Evolutionary conservation across 129 eudicot species (phyloP), one percentile per base, ranked within the genome.

Genomic region (Helianthus annuus): DNA sequence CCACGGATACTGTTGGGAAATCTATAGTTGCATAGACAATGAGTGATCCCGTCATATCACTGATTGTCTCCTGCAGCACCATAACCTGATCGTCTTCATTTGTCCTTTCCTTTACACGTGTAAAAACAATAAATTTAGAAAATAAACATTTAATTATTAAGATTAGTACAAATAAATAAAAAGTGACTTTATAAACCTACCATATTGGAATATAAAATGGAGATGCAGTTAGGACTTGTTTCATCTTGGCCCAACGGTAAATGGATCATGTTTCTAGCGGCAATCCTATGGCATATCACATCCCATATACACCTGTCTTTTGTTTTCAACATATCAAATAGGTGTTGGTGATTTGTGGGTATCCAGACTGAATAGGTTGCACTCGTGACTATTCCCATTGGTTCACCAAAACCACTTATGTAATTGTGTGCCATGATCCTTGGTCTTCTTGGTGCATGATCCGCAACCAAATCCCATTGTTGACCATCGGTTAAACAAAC

Each of bases 31-130:
- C 65, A 36, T 74, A 74, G 2, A 64, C 72, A 52, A 74, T 64
- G 8, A 74, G 71, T 14, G 78, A 74, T 74, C 78, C 71, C 16
- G 78, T 66, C 67, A 14, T 56, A 56, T 66, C 73, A 67, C 73
- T 66, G 0, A 19, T 1, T 1, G 48, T 67, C 29, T 66, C 73
- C n/a, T 66, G 60, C 19, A 75, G 5, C 17, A 66, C 34, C 73
- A 75, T 51, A 4, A 42, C 4, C 7, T 64, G 58, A 42, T 57
- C 34, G 27, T 45, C 38, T 22, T 66, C 14, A 4, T 4, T 4
- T 11, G 11, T 1, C 45, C 60, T 29, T 9, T 2, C 46, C 77
- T 57, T 57, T 44, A 59, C 42, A 45, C 39, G 13, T 54, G 46
- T 8, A 5, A 59, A 60, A 53, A 15, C 15, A 40, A 51, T 2